These are phyloP conservation scores for Vanrija sp. DNA, from an alignment of 1,284 basidiomycete genomes.

Conservation along the genomic window DNA sequence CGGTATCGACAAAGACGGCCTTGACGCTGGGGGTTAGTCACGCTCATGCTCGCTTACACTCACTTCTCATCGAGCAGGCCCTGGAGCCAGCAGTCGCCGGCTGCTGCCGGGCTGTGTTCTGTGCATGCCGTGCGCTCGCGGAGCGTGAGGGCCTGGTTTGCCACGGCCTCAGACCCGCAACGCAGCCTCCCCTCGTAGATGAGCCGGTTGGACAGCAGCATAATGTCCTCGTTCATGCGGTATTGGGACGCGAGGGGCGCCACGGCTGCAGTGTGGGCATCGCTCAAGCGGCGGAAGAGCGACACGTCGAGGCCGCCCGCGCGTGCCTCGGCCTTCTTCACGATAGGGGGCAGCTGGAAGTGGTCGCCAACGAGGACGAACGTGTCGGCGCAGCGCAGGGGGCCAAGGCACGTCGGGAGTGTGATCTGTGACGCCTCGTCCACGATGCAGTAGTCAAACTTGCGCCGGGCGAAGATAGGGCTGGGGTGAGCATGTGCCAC, in stretches of 20 bases:
- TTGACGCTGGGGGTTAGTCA: constrained; percentile 58
- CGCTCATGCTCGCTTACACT: constrained; percentile 19
- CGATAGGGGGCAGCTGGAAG: constrained; percentile 90
- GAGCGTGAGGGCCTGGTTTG: constrained; percentile 59
- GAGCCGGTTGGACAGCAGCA: constrained; percentile 84
- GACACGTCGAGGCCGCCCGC: constrained; percentile 83
- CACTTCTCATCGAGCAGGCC: constrained; percentile 63
- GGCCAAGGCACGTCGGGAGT: constrained; percentile 89
- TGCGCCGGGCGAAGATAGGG: constrained; percentile 73
- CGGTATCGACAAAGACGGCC: constrained; percentile 91
- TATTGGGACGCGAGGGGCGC: constrained; percentile 84
- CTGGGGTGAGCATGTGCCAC: constrained; percentile 49
- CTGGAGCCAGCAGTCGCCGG: constrained; percentile 65
- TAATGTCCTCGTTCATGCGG: constrained; percentile 95
- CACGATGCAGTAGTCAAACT: constrained; percentile 95
- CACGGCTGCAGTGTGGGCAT: constrained; percentile 77
- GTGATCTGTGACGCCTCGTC: constrained; percentile 99
- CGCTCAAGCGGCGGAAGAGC: constrained; percentile 81
- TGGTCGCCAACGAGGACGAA: constrained; percentile 97
- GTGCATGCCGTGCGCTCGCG: constrained; percentile 51
- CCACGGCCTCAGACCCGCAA: constrained; percentile 72
- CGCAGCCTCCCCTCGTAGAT: constrained; percentile 75
- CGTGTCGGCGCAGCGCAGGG: constrained; percentile 78
- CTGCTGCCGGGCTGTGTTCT: constrained; percentile 38
- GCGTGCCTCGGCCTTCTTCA: constrained; percentile 72